Evolutionary conservation across 2,329 filamentous ascomycete species (phyloP).

Genomic region (Fusarium coicis): DNA sequence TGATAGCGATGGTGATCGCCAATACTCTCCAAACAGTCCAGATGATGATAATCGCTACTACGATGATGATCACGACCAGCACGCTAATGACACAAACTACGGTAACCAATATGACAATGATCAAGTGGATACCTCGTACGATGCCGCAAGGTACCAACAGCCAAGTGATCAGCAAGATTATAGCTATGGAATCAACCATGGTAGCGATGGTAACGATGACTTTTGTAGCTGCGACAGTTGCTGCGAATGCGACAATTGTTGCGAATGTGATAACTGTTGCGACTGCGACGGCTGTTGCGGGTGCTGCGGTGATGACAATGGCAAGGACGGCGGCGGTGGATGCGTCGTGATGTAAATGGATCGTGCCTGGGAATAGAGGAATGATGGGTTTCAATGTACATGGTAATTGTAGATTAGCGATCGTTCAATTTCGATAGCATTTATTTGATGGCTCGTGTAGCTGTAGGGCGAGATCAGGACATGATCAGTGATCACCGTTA

Average conservation of each 20-base stretch:
- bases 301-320: neutral
- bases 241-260: neutral
- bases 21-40: neutral
- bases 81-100: neutral
- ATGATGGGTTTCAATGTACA: neutral
- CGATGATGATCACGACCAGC: neutral
- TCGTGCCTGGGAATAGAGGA: rapidly evolving
- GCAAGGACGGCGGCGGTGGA: neutral
- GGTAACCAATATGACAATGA: neutral
- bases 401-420: neutral
- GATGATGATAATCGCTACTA: neutral
- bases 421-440: neutral
- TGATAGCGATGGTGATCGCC: neutral
- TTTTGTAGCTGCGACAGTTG: neutral
- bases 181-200: neutral
- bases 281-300: neutral
- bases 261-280: neutral
- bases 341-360: constrained; percentile 29
- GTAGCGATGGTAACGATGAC: neutral
- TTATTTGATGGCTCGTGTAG: neutral
- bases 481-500: neutral
- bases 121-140: neutral
- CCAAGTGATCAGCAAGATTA: neutral
- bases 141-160: neutral
- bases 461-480: too few relatives aligned